phyloP scores from a whole-genome alignment of 1,284 basidiomycete genomes.

The Coriolopsis trogii region DNA sequence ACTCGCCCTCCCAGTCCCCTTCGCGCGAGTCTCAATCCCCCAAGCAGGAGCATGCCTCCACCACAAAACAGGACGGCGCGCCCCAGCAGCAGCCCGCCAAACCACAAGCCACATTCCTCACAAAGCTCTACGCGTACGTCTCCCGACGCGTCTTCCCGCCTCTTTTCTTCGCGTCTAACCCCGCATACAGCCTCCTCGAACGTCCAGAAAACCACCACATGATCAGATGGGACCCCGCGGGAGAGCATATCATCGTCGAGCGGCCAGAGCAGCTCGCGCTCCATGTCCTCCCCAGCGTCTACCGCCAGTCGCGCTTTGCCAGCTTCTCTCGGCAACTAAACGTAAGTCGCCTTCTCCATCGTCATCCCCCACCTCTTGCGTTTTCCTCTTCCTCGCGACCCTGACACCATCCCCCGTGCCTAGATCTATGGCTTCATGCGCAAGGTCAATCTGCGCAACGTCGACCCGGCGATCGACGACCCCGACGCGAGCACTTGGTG shows the following conservation, averaged over 20 bases:
- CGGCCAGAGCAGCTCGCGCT: constrained; percentile 87
- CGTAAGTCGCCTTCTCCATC: constrained; percentile 53
- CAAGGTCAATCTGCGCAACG: constrained; percentile 89
- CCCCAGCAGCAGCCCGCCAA: constrained; percentile 58
- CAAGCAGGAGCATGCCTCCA: constrained; percentile 40
- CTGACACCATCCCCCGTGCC: constrained; percentile 30
- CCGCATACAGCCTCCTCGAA: constrained; percentile 67
- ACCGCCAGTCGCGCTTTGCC: constrained; percentile 91
- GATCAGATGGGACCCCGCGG: constrained; percentile 89
- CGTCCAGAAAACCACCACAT: constrained; percentile 87
- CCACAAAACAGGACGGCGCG: constrained; percentile 49
- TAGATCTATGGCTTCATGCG: constrained; percentile 95
- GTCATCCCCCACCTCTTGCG: constrained; percentile 15
- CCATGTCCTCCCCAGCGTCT: constrained; percentile 87
- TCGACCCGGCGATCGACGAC: constrained; percentile 89
- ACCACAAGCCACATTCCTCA: constrained; percentile 88
- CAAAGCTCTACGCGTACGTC: constrained; percentile 88
- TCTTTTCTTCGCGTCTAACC: constrained; percentile 6
- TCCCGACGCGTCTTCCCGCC: constrained; percentile 23
- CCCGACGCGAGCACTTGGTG: constrained; percentile 94
- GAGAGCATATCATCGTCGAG: constrained; percentile 91
- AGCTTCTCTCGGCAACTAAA: constrained; percentile 94
- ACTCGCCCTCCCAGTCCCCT: constrained; percentile 34
- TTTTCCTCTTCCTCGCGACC: constrained; percentile 31
- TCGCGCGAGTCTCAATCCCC: constrained; percentile 35